Base-by-base conservation (phyloP, 768 basidiomycete species). In the Suillus discolor region DNA sequence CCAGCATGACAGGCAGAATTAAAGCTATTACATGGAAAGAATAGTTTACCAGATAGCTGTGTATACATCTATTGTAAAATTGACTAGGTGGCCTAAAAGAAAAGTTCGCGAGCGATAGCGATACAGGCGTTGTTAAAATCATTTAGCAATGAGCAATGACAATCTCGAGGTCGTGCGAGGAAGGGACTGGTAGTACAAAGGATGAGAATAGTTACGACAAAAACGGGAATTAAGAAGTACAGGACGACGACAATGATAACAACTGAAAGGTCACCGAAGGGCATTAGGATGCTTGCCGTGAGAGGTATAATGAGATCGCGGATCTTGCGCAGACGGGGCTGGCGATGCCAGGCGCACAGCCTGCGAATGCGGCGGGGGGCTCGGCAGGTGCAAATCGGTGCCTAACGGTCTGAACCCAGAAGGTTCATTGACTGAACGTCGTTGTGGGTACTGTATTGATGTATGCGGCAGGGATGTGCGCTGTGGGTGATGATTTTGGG, bases 381-480 rank as follows among this genome's bases (percentile, higher is more conserved):
- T 81, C 15, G 83, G 80, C 64, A 84, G 82, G 73, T 84, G 85
- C 65, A 83, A 82, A 67, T 82, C 82, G 66, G 84, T 81, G 38
- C 79, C 79, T 60, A 83, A 76, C 44, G 84, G 77, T 64, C 77
- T 78, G 73, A 81, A 86, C 20, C 80, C 80, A 68, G 85, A 85
- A 28, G 87, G 82, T 57, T 89, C 88, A 38, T 85, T 86, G 61
- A 84, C 78, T 45, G 87, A 81, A 61, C 89, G 83, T 66, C 87
- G 82, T 68, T 85, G 86, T 47, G 82, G 81, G 71, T 84, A 89
- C 16, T 84, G 77, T 64, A 84, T 69, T 49, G 83, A 72, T 11
- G 80, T 75, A 62, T 85, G 82, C 8, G 81, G 80, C 41, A 82
- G 75, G 47, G 74, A 74, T 38, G 78, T 71, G 61, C 81, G 80